Evolutionary conservation across 106 monocot species (phyloP).

Genomic region (Posidonia australis): DNA sequence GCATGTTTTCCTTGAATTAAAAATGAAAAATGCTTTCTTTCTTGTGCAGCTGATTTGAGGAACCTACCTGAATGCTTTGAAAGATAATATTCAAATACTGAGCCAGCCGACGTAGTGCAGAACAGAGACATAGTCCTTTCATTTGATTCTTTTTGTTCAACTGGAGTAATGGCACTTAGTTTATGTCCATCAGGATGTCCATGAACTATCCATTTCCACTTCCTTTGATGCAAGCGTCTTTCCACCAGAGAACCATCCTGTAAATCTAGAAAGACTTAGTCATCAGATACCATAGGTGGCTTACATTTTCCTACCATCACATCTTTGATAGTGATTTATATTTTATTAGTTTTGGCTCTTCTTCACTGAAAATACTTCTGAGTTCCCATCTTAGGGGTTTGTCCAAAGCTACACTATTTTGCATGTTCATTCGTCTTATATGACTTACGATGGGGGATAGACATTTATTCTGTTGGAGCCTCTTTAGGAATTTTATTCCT

Average conservation of each 20-base stretch:
- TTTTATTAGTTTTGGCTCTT: too few species aligned
- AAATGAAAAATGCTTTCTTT: too few species aligned
- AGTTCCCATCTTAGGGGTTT: too few species aligned
- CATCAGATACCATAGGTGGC: neutral
- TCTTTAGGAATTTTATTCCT: too few species aligned
- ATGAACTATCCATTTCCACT: conserved; percentile 82
- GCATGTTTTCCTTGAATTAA: too few species aligned
- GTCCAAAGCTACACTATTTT: too few species aligned
- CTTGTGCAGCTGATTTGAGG: neutral
- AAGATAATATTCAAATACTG: conserved; percentile 67
- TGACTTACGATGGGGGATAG: too few species aligned
- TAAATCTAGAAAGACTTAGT: conserved; percentile 28
- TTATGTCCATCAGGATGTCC: conserved; percentile 48
- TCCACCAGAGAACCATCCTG: conserved; percentile 82
- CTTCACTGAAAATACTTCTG: too few species aligned
- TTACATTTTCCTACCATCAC: neutral
- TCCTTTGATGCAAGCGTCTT: conserved; percentile 69
- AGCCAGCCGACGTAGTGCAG: conserved; percentile 50
- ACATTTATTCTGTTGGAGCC: too few species aligned
- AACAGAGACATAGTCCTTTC: conserved; percentile 38
- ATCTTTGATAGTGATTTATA: too few species aligned
- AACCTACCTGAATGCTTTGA: conserved; percentile 47
- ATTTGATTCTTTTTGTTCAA: conserved; percentile 31
- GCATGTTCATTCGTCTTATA: too few species aligned
- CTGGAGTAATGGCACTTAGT: conserved; percentile 53